phyloP scores from a whole-genome alignment of 148 eudicot genomes.

The Vaccinium myrtillus region DNA sequence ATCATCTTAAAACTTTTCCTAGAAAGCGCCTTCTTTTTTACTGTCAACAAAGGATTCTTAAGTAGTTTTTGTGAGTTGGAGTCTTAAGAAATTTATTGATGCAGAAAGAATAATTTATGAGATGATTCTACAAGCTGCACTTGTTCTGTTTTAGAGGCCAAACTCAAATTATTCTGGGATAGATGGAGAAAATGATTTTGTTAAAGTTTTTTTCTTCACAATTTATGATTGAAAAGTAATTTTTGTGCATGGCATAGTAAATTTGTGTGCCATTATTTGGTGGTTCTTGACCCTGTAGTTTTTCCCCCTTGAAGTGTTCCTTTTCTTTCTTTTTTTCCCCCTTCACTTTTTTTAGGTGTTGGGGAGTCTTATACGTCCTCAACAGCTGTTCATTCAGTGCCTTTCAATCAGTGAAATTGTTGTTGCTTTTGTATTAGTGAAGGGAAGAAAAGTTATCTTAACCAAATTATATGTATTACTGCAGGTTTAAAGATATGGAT shows the following conservation, averaged over 20 bases:
- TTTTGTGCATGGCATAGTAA: neutral
- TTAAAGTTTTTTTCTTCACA: neutral
- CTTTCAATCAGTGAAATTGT: too few relatives aligned
- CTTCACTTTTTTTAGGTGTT: neutral
- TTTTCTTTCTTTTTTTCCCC: neutral
- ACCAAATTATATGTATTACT: neutral
- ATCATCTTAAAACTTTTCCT: neutral
- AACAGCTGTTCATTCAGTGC: too few relatives aligned
- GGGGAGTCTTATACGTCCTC: neutral
- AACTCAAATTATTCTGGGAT: neutral
- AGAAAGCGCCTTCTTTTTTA: neutral
- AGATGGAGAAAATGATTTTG: neutral
- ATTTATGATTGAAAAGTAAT: neutral
- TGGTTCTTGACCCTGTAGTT: neutral
- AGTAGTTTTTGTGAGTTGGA: neutral
- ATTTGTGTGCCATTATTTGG: neutral
- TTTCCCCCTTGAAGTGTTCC: neutral
- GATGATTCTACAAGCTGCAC: neutral
- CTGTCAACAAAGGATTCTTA: neutral
- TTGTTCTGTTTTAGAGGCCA: neutral
- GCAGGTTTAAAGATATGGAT: slow-evolving; percentile 77
- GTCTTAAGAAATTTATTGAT: neutral
- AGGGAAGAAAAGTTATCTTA: neutral
- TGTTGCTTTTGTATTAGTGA: too few relatives aligned
- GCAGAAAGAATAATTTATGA: neutral